Conservation (phyloP, 73 alveolate species). For the Symbiodinium pilosum region DNA sequence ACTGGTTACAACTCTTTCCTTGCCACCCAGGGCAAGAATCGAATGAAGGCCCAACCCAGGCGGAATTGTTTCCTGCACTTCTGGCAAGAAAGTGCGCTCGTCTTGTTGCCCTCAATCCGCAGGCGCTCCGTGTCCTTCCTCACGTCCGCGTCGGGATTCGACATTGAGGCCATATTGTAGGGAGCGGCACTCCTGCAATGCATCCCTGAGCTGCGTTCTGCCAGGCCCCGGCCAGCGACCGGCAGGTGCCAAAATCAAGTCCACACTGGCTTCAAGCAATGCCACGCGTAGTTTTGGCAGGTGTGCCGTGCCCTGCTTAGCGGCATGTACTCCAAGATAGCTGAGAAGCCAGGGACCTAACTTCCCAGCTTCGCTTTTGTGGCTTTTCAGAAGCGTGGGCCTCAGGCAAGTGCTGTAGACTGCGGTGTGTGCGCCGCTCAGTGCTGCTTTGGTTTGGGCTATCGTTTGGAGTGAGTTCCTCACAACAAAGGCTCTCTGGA, state of each 20-base stretch:
- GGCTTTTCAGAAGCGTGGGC: background rate
- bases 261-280: background rate
- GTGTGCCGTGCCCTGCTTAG: constrained; percentile 9
- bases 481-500: no score
- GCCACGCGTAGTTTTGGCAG: background rate
- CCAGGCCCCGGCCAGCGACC: constrained; percentile 1
- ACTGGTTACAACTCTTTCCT: background rate
- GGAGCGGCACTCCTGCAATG: background rate
- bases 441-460: background rate
- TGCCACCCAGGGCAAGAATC: background rate
- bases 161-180: background rate
- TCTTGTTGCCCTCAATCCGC: no score
- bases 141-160: background rate
- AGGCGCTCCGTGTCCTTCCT: constrained; percentile 24
- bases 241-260: background rate
- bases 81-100: background rate
- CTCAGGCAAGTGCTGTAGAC: background rate
- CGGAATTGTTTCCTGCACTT: background rate
- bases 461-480: no score
- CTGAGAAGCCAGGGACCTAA: background rate
- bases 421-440: background rate
- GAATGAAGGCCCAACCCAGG: constrained; percentile 21
- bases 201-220: background rate
- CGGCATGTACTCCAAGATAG: background rate
- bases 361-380: no score